Evolutionary conservation across 805 yeast species (phyloP).

Genomic region (Lipomyces starkeyi): DNA sequence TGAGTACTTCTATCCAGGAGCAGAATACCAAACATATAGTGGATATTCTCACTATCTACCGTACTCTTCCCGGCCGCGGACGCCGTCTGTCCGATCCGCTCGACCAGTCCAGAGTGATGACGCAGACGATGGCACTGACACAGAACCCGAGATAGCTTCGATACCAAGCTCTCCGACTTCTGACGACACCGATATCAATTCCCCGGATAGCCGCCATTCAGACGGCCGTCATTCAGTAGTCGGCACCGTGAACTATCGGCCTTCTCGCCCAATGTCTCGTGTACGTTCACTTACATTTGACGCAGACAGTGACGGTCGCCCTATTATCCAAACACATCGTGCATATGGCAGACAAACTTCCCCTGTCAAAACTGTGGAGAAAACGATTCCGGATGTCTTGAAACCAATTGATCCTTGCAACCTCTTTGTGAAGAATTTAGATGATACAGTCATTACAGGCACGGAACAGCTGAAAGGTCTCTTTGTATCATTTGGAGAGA

Average conservation of each 20-base stretch:
- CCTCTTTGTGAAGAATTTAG: slow-evolving; percentile 34
- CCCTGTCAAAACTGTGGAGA: neutral
- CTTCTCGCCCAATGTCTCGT: neutral
- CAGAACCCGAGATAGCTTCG: neutral
- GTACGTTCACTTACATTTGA: slow-evolving; percentile 6
- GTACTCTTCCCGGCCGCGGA: neutral
- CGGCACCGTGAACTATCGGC: slow-evolving; percentile 2
- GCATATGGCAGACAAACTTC: neutral
- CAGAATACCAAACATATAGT: neutral
- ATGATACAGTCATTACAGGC: slow-evolving; percentile 19
- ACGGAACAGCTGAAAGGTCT: slow-evolving; percentile 20
- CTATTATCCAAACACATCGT: slow-evolving; percentile 2
- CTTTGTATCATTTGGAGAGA: slow-evolving; percentile 28
- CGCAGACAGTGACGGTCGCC: slow-evolving; percentile 16
- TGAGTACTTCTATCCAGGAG: slow-evolving; percentile 4
- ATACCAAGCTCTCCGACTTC: neutral
- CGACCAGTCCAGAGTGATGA: slow-evolving; percentile 2
- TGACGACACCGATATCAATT: neutral
- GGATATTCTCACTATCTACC: neutral
- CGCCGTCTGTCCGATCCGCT: neutral
- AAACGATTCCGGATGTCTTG: slow-evolving; percentile 4
- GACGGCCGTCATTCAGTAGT: slow-evolving; percentile 1
- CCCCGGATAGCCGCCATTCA: neutral
- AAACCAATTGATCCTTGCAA: slow-evolving; percentile 28
- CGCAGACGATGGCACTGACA: slow-evolving; percentile 2